Conservation (phyloP, 345 rosid genomes). For the Toxicodendron radicans region DNA sequence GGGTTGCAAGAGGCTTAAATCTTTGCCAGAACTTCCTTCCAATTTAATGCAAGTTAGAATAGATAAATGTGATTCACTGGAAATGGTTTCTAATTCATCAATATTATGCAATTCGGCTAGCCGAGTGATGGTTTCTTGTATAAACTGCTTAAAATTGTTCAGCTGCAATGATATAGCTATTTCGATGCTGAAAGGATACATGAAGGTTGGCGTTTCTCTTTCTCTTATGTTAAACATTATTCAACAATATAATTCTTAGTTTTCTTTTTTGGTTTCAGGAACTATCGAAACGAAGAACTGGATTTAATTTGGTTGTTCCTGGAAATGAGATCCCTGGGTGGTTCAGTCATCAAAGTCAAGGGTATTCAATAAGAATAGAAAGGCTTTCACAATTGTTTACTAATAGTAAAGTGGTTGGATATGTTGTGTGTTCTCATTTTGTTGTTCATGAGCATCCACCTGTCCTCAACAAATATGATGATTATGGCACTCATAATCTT, state of each 20-base stretch:
- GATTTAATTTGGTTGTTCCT: neutral
- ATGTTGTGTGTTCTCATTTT: constrained; percentile 15
- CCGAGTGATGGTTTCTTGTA: neutral
- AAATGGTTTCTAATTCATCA: constrained; percentile 18
- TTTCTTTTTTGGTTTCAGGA: neutral
- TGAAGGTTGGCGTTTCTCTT: neutral
- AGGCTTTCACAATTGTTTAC: constrained; percentile 1
- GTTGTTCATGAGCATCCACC: neutral
- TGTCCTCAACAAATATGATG: neutral
- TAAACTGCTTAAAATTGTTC: constrained; percentile 13
- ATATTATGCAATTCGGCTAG: constrained; percentile 5
- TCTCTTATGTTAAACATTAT: neutral
- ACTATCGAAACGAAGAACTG: neutral
- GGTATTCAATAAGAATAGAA: constrained; percentile 16
- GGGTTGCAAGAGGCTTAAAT: constrained; percentile 24
- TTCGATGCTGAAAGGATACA: neutral
- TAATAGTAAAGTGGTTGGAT: constrained; percentile 20
- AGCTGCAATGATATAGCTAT: neutral
- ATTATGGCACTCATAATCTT: neutral
- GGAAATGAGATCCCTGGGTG: constrained; percentile 1
- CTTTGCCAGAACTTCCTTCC: constrained; percentile 27
- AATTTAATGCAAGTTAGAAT: constrained; percentile 1
- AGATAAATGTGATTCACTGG: constrained; percentile 17
- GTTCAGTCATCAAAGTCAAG: constrained; percentile 23
- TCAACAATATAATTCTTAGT: neutral